These are phyloP conservation scores for Spizellomyces sp. DNA, from an alignment of 192 early-diverging fungal species.

Conservation along the genomic window DNA sequence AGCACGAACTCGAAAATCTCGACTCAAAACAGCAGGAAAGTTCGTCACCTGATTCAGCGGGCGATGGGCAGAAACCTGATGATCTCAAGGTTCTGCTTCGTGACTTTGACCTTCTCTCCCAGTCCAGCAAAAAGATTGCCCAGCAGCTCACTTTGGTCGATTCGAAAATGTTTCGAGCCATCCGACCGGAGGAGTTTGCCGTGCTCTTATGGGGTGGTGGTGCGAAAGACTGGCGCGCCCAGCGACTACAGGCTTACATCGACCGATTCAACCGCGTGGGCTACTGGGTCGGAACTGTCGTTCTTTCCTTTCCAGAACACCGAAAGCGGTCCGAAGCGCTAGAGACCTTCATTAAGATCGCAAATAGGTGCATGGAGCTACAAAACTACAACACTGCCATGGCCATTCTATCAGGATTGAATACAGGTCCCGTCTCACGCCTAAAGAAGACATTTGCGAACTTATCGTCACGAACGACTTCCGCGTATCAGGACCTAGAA, in stretches of 20 bases:
- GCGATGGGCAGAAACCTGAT: conserved; percentile 3
- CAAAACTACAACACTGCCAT: conserved; percentile 46
- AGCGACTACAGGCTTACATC: conserved; percentile 35
- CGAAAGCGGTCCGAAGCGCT: conserved; percentile 28
- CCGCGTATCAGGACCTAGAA: conserved; percentile 35
- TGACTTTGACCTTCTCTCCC: conserved; percentile 33
- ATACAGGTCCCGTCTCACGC: conserved; percentile 40
- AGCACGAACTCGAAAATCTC: conserved; percentile 11
- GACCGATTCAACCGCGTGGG: conserved; percentile 40
- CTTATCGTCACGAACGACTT: conserved; percentile 21
- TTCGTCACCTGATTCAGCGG: background rate
- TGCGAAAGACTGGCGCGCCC: conserved; percentile 4
- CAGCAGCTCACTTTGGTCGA: conserved; percentile 47
- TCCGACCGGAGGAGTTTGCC: conserved; percentile 38
- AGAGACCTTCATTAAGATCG: conserved; percentile 38
- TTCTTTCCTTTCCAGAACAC: conserved; percentile 22
- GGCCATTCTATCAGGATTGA: conserved; percentile 48
- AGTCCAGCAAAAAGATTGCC: conserved; percentile 32
- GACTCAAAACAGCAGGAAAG: background rate
- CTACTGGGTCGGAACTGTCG: conserved; percentile 34
- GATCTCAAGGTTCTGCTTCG: conserved; percentile 23
- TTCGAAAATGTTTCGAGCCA: conserved; percentile 32
- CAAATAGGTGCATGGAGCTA: conserved; percentile 33
- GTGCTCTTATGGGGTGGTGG: conserved; percentile 31
- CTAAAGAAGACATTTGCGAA: conserved; percentile 39